A percentile compares a stretch with the other conserved stretches of the same genome.
Evolutionary conservation across 352 stramenopile species (phyloP).

Genomic region (Phytophthora ohioensis): DNA sequence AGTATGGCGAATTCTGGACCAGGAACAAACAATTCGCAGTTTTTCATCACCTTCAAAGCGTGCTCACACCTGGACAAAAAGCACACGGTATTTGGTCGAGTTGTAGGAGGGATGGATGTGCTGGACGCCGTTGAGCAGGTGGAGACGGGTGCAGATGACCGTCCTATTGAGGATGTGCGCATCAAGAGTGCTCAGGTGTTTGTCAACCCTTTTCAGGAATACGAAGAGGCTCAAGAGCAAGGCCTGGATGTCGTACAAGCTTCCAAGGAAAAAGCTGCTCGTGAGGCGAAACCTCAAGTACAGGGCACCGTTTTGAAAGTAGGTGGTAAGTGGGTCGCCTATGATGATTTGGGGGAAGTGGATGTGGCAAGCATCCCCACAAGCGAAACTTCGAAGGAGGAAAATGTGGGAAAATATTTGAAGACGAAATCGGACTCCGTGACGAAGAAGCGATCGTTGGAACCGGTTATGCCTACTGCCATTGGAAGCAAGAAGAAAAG

Average conservation of each 20-base stretch:
- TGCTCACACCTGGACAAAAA: conserved; percentile 98
- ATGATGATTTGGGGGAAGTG: conserved; percentile 71
- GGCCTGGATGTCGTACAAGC: conserved; percentile 67
- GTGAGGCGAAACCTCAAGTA: conserved; percentile 56
- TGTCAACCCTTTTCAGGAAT: conserved; percentile 91
- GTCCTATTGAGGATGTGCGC: conserved; percentile 82
- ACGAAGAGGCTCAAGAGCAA: conserved; percentile 65
- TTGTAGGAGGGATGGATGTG: conserved; percentile 93
- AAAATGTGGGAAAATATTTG: conserved; percentile 80
- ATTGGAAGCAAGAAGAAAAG: conserved; percentile 82
- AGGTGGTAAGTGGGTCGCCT: conserved; percentile 80
- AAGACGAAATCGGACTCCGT: conserved; percentile 33
- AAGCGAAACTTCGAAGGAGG: conserved; percentile 51
- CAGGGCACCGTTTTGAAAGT: conserved; percentile 86
- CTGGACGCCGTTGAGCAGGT: conserved; percentile 86
- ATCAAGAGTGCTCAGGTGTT: conserved; percentile 87
- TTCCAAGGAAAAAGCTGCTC: conserved; percentile 58
- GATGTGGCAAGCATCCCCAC: conserved; percentile 60
- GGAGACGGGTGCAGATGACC: conserved; percentile 80
- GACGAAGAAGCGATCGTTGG: conserved; percentile 39
- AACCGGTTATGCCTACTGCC: conserved; percentile 44
- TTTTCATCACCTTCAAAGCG: conserved; percentile 98
- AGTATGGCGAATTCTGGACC: conserved; percentile 98
- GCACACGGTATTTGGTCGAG: conserved; percentile 96
- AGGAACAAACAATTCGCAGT: conserved; percentile 98